Percentiles rank a stretch among this genome's conserved stretches.
Evolutionary conservation across 495 filamentous ascomycete species (phyloP).

Genomic region (Annulohypoxylon bovei): DNA sequence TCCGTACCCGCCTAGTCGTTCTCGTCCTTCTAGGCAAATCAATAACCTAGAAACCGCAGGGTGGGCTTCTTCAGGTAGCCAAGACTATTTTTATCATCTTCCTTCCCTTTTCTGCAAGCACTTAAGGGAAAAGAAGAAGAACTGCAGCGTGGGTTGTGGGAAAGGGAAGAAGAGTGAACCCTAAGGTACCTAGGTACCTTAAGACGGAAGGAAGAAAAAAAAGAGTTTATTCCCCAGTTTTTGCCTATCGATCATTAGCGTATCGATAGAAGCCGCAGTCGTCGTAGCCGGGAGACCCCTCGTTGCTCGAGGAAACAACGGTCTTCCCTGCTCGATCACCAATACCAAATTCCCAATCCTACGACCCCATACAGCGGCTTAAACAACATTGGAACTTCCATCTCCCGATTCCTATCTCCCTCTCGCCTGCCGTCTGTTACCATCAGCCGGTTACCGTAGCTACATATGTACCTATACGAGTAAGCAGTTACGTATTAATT

Average conservation of each 20-base stretch:
- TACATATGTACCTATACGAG: neutral
- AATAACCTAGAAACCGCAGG: neutral
- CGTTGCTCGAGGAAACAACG: conserved; percentile 26
- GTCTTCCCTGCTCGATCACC: conserved; percentile 21
- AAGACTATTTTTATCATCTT: conserved; percentile 9
- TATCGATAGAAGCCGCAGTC: conserved; percentile 44
- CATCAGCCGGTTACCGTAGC: conserved; percentile 20
- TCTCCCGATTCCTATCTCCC: conserved; percentile 13
- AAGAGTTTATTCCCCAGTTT: conserved; percentile 26
- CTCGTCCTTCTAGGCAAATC: conserved; percentile 17
- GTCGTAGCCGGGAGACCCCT: conserved; percentile 24
- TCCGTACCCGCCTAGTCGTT: conserved; percentile 23
- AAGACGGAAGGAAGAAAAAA: conserved; percentile 13
- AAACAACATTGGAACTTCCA: conserved; percentile 7
- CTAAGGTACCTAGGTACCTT: neutral
- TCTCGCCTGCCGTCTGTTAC: conserved; percentile 12
- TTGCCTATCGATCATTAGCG: conserved; percentile 37
- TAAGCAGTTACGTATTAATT: neutral
- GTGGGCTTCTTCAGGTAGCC: conserved; percentile 4
- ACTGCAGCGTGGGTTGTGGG: neutral
- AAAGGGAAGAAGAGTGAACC: conserved; percentile 16
- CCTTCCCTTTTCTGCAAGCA: conserved; percentile 24
- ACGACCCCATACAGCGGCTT: conserved; percentile 15
- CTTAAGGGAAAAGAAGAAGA: conserved; percentile 14
- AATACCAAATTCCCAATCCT: conserved; percentile 21